These are phyloP conservation scores for Phytophthora palmivora DNA, from an alignment of 352 stramenopile genomes.

Conservation along the genomic window DNA sequence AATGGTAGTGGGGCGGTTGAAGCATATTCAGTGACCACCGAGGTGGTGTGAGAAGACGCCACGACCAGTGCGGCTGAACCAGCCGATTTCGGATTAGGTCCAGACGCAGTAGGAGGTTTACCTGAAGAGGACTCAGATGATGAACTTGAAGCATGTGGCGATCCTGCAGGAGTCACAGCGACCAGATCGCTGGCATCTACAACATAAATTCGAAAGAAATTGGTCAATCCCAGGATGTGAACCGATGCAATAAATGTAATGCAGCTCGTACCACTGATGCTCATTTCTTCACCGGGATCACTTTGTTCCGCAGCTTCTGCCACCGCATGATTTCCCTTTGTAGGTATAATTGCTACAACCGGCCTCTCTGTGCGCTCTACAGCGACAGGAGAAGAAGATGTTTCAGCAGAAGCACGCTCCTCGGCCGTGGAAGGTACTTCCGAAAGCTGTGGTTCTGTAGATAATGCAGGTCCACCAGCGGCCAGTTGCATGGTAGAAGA, in stretches of 20 bases:
- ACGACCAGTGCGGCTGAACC: neutral
- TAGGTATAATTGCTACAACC: conserved; percentile 11
- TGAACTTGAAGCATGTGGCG: neutral
- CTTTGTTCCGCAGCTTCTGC: conserved; percentile 19
- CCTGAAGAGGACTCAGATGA: neutral
- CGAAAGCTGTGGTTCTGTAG: neutral
- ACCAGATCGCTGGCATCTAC: conserved; percentile 27
- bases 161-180: conserved; percentile 7
- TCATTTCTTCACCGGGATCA: conserved; percentile 45
- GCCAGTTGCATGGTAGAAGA: conserved; percentile 4
- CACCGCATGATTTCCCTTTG: conserved; percentile 14
- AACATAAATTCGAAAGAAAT: conserved; percentile 2
- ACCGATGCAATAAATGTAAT: neutral
- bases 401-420: conserved; percentile 15
- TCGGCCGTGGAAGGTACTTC: conserved; percentile 1
- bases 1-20: neutral
- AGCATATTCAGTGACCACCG: conserved; percentile 2
- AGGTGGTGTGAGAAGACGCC: too few relatives aligned
- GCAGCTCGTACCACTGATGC: conserved; percentile 35
- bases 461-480: neutral
- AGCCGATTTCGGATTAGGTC: neutral
- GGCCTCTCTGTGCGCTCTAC: conserved; percentile 10
- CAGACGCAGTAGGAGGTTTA: neutral
- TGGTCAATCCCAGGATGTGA: neutral
- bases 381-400: conserved; percentile 21